Conservation (phyloP, 805 yeast genomes). For the Schwanniomyces occidentalis region DNA sequence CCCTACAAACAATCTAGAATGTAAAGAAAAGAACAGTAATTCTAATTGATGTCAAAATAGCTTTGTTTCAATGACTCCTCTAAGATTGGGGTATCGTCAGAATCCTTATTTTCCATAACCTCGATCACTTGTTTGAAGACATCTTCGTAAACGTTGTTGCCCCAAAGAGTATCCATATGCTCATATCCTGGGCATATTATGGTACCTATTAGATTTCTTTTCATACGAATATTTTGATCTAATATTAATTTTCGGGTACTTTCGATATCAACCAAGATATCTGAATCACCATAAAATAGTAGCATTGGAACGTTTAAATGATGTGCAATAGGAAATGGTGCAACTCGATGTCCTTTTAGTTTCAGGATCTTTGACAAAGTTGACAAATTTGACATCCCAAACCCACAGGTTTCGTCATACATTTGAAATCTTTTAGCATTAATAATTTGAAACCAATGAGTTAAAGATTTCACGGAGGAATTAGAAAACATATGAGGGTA, state of each 20-base stretch:
- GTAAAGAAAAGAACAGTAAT: neutral
- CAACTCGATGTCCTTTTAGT: constrained; percentile 17
- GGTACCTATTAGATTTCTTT: constrained; percentile 16
- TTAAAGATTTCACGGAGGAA: constrained; percentile 26
- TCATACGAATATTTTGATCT: constrained; percentile 24
- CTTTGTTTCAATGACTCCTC: neutral
- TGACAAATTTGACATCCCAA: constrained; percentile 23
- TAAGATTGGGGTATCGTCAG: neutral
- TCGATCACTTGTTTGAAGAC: constrained; percentile 22
- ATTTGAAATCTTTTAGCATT: constrained; percentile 29
- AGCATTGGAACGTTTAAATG: constrained; percentile 29
- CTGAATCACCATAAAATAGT: constrained; percentile 29
- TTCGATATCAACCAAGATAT: constrained; percentile 29
- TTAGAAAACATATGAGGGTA: constrained; percentile 33
- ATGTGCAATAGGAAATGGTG: constrained; percentile 31
- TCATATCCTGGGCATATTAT: constrained; percentile 26
- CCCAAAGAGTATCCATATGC: constrained; percentile 37
- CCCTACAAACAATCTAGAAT: neutral
- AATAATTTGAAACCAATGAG: constrained; percentile 36
- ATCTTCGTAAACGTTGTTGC: constrained; percentile 21
- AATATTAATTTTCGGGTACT: constrained; percentile 21
- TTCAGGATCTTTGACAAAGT: constrained; percentile 15
- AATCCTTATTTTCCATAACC: constrained; percentile 5
- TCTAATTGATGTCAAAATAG: neutral
- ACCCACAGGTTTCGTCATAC: constrained; percentile 29